Evolutionary conservation across 441 rosid genomes (phyloP).

Genomic region (Gossypium laxum): DNA sequence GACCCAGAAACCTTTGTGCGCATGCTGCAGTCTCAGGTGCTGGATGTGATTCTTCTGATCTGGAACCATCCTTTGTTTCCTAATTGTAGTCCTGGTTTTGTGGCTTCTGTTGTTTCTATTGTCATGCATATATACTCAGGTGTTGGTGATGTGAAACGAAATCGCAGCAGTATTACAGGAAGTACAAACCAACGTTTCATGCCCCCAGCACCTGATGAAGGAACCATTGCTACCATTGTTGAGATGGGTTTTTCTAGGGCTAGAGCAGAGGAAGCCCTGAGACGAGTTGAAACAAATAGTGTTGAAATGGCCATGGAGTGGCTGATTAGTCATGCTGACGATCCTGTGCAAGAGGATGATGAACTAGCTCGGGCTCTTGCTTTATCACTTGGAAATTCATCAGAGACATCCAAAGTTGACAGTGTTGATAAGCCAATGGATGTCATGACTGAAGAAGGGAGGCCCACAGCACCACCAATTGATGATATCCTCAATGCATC

Average conservation of each 20-base stretch:
- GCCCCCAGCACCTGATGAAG: conserved; percentile 87
- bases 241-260: conserved; percentile 98
- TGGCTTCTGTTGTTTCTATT: conserved; percentile 65
- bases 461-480: conserved; percentile 49
- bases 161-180: conserved; percentile 49
- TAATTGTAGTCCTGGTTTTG: conserved; percentile 57
- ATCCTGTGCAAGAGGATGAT: conserved; percentile 95
- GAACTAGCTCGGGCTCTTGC: conserved; percentile 97
- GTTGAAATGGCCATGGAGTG: conserved; percentile 99
- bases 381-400: conserved; percentile 79
- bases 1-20: conserved; percentile 83
- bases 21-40: conserved; percentile 80
- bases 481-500: conserved; percentile 79
- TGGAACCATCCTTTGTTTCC: conserved; percentile 88
- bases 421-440: conserved; percentile 58
- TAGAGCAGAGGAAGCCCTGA: conserved; percentile 89
- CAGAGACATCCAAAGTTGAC: conserved; percentile 71
- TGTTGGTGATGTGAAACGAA: conserved; percentile 76
- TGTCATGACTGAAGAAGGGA: conserved; percentile 43
- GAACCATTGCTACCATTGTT: conserved; percentile 74
- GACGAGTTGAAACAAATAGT: conserved; percentile 89
- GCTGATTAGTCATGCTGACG: conserved; percentile 77
- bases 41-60: conserved; percentile 74
- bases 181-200: conserved; percentile 59
- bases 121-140: conserved; percentile 81